These are phyloP conservation scores for Cylindrotheca fusiformis DNA, from an alignment of 108 stramenopile species.

Conservation along the genomic window DNA sequence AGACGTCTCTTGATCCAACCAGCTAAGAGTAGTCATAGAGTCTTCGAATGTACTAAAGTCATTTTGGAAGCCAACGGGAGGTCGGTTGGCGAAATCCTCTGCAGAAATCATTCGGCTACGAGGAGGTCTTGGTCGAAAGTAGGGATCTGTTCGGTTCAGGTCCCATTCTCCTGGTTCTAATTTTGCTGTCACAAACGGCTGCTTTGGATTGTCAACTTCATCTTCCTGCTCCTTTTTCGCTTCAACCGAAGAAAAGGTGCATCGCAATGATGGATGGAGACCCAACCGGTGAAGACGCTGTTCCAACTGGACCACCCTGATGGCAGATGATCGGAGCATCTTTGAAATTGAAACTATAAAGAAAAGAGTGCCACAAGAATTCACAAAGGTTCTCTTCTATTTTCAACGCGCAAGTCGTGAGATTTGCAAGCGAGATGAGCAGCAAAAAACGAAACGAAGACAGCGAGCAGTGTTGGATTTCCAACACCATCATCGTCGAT, in stretches of 20 bases:
- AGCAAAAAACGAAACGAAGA: no score
- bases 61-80: constrained; percentile 66
- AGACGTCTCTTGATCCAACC: constrained; percentile 59
- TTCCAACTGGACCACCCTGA: no score
- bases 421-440: no score
- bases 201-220: constrained; percentile 7
- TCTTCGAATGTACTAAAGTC: constrained; percentile 65
- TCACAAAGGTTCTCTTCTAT: no score
- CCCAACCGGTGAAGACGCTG: not conserved
- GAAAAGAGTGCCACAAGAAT: no score
- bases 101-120: constrained; percentile 52
- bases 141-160: constrained; percentile 52
- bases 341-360: no score
- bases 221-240: not conserved
- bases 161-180: constrained; percentile 52
- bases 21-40: constrained; percentile 65
- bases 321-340: no score
- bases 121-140: constrained; percentile 62
- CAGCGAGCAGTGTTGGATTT: no score
- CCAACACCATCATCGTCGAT: no score
- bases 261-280: not conserved
- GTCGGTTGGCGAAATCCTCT: constrained; percentile 80
- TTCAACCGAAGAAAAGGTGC: not conserved
- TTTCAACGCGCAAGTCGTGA: no score
- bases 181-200: constrained; percentile 29